These are phyloP conservation scores for Labyrinthula sp. DNA, from an alignment of 352 stramenopile species.

Conservation along the genomic window DNA sequence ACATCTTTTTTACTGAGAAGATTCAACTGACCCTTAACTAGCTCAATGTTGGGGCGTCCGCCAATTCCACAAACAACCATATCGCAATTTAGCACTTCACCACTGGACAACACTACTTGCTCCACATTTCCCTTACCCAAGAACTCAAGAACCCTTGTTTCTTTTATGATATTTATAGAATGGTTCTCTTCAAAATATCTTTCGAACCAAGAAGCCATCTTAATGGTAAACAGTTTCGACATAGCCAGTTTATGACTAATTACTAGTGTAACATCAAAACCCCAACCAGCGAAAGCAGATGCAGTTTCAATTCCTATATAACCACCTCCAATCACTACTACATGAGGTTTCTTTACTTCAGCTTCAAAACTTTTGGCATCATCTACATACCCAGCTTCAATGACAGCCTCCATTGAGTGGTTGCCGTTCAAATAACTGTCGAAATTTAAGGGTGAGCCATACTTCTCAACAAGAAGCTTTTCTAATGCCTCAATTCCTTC, in stretches of 20 bases:
- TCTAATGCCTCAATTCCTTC: slow-evolving; percentile 17
- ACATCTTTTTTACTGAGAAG: background rate
- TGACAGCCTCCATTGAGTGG: too few species aligned
- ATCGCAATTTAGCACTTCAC: slow-evolving; percentile 7
- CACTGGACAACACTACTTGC: background rate
- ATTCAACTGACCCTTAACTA: background rate
- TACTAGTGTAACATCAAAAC: slow-evolving; percentile 25
- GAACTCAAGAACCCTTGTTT: background rate
- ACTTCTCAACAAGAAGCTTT: slow-evolving; percentile 23
- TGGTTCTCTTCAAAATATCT: slow-evolving; percentile 21
- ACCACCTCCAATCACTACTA: slow-evolving; percentile 24
- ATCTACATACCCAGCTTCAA: too few species aligned
- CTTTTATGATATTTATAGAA: slow-evolving; percentile 25
- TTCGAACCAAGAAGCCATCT: slow-evolving; percentile 15
- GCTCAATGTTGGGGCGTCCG: slow-evolving; percentile 5
- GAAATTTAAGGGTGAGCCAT: slow-evolving; percentile 16
- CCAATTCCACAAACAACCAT: slow-evolving; percentile 18
- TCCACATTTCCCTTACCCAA: slow-evolving; percentile 2
- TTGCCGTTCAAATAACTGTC: too few species aligned
- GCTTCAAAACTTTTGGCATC: slow-evolving; percentile 8
- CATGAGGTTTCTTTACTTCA: slow-evolving; percentile 17
- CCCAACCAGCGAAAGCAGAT: slow-evolving; percentile 12
- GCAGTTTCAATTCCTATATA: slow-evolving; percentile 30
- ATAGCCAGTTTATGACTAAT: slow-evolving; percentile 18
- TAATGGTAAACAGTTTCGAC: slow-evolving; percentile 11